Base-by-base conservation (phyloP, 495 filamentous ascomycete species). In the Trichoderma asperelloides region DNA sequence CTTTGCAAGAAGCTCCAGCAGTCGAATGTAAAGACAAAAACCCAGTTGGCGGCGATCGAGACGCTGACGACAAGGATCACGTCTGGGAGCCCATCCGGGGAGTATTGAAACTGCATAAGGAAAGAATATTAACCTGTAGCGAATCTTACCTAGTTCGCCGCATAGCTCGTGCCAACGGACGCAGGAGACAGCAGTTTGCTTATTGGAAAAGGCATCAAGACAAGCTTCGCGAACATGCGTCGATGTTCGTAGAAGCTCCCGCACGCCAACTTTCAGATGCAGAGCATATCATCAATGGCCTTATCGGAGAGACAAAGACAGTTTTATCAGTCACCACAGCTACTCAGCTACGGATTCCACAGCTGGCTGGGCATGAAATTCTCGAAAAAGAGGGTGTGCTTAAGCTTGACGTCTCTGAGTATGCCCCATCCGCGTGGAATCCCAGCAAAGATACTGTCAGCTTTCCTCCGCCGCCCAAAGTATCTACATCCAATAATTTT, bases 151-250 rank as follows among this genome's bases (percentile, higher is more conserved):
- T 74, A 3, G 62, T 74, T 25, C 33, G 67, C 11, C 72, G 73
- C 7, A 55, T 74, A 51, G 70, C 73, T 5, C 65, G 39, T 18
- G 68, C 73, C 28, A 72, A 70, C 40, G 67, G 39, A 1, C 62
- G 41, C 21, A 60, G 73, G 27, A 40, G 73, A 55, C 68, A 69
- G 47, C 72, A 69, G 28, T 69, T 74, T 63, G 66, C 64, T 21
- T 69, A 74, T 39, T 74, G 73, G 73, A 41, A 41, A 37, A 55
- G 15, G 5, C 73, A 74, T 51, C 64, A 39, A 49, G 28, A n/a
- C 18, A 74, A 74, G 62, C 65, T 72, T 8, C 41, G 66, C 66
- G 71, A 60, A 68, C 71, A 67, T 60, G 37, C 49, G 65, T 49
- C 16, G 33, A 30, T 28, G 6, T 63, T 13, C 28, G 69, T 62